phyloP scores from a whole-genome alignment of 805 yeast genomes.

The Myxozyma vanderwaltii region DNA sequence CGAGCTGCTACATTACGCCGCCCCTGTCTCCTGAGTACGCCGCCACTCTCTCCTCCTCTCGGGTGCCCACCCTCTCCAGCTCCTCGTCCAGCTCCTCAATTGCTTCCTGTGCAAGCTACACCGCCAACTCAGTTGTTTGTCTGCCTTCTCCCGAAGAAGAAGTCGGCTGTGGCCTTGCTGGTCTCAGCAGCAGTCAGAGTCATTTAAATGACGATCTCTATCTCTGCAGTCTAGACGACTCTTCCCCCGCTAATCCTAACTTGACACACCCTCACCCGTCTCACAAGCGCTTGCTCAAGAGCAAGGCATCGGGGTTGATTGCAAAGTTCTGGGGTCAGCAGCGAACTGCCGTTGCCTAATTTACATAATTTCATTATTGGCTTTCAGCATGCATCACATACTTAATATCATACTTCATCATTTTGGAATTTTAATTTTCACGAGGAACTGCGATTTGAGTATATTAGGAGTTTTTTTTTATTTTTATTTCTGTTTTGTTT shows the following conservation, averaged over 20 bases:
- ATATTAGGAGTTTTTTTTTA: background rate
- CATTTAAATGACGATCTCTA: slow-evolving; percentile 5
- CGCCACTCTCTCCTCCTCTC: slow-evolving; percentile 1
- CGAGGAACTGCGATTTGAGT: background rate
- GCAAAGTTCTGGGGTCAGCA: slow-evolving; percentile 34
- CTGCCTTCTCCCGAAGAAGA: slow-evolving; percentile 27
- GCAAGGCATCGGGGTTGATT: slow-evolving; percentile 30
- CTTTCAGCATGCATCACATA: background rate
- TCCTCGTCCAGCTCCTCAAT: slow-evolving; percentile 25
- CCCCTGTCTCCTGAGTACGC: slow-evolving; percentile 22
- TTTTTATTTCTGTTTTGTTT: background rate
- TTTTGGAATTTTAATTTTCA: background rate
- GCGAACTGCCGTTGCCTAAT: slow-evolving; percentile 7
- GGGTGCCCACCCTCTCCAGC: slow-evolving; percentile 13
- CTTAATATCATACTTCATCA: background rate
- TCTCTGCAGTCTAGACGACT: slow-evolving; percentile 9
- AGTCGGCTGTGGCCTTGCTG: slow-evolving; percentile 2
- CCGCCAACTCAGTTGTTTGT: slow-evolving; percentile 24
- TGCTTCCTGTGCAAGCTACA: slow-evolving; percentile 18
- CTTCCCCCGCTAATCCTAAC: background rate
- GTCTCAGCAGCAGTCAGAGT: background rate
- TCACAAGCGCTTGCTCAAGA: slow-evolving; percentile 16
- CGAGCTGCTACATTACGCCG: slow-evolving; percentile 13
- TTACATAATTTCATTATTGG: background rate
- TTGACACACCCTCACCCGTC: background rate